These are phyloP conservation scores for Blechomonas ayalai DNA, from an alignment of 208 protist genomes.

Conservation along the genomic window DNA sequence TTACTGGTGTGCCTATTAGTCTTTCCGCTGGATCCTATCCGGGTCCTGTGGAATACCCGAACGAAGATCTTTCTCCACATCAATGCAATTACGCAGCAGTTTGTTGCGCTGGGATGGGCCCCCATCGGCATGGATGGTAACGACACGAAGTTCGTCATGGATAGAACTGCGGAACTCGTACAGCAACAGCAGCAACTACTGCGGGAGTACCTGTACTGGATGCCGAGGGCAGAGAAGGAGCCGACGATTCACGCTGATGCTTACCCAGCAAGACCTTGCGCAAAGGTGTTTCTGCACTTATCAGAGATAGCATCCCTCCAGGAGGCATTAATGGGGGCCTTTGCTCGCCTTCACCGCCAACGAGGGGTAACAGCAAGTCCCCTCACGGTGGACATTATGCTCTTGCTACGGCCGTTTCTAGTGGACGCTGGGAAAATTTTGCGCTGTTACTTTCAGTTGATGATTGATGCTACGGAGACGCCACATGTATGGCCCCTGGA, in stretches of 20 bases:
- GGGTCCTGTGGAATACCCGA: constrained; percentile 29
- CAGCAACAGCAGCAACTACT: constrained; percentile 6
- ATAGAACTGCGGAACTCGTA: constrained; percentile 4
- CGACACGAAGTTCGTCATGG: constrained; percentile 17
- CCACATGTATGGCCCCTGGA: constrained; percentile 38
- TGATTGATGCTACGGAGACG: constrained; percentile 56
- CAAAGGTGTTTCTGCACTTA: constrained; percentile 24
- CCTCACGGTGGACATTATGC: constrained; percentile 28
- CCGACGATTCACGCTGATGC: constrained; percentile 30
- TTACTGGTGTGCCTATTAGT: constrained; percentile 37
- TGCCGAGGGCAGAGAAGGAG: constrained; percentile 19
- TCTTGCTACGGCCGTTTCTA: constrained; percentile 41
- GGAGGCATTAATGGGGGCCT: constrained; percentile 35
- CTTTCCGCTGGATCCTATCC: constrained; percentile 47
- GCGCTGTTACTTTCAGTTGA: constrained; percentile 41
- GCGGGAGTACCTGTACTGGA: constrained; percentile 13
- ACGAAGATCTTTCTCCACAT: constrained; percentile 14
- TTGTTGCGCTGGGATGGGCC: constrained; percentile 17
- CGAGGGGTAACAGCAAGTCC: constrained; percentile 16
- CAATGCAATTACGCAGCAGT: constrained; percentile 13
- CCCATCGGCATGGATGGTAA: constrained; percentile 25
- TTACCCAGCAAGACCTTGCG: constrained; percentile 30
- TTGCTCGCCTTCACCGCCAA: constrained; percentile 29
- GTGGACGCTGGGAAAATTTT: constrained; percentile 36
- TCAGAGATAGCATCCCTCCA: constrained; percentile 33